A percentile compares a stretch with the other conserved stretches of the same genome.
These are phyloP conservation scores for Bacidia rubella DNA, from an alignment of 495 filamentous ascomycete species.

Conservation along the genomic window DNA sequence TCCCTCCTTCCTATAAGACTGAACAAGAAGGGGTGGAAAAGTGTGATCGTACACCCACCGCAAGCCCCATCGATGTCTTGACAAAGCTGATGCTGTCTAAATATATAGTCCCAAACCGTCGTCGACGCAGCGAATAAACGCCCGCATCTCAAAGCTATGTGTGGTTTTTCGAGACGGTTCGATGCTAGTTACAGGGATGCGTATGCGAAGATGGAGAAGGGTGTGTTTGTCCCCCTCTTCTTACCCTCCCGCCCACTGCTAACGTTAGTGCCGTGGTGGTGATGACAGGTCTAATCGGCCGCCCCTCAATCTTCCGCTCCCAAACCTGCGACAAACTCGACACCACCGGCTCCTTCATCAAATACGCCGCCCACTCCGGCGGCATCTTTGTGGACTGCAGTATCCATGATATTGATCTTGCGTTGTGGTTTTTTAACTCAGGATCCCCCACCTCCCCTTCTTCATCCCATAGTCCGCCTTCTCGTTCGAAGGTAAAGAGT, in stretches of 20 bases:
- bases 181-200: slow-evolving; percentile 43
- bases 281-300: slow-evolving; percentile 35
- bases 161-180: slow-evolving; percentile 46
- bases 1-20: neutral
- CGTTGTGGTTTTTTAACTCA: slow-evolving; percentile 43
- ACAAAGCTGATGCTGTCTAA: neutral
- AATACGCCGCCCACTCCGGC: slow-evolving; percentile 40
- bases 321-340: slow-evolving; percentile 48
- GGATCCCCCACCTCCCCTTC: slow-evolving; percentile 18
- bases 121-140: slow-evolving; percentile 35
- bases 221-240: slow-evolving; percentile 36
- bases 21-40: too few relatives aligned
- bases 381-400: slow-evolving; percentile 50
- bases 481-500: too few relatives aligned
- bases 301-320: slow-evolving; percentile 37
- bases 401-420: slow-evolving; percentile 46
- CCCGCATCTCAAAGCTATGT: slow-evolving; percentile 44
- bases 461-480: too few relatives aligned
- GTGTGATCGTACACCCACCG: too few relatives aligned
- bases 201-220: slow-evolving; percentile 29
- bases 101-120: slow-evolving; percentile 35
- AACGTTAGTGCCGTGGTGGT: too few relatives aligned
- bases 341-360: slow-evolving; percentile 41
- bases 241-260: too few relatives aligned
- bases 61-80: neutral